Evolutionary conservation across 306 rosid species (phyloP), one percentile per base, ranked within the genome.

Genomic region (Fragaria ananassa): DNA sequence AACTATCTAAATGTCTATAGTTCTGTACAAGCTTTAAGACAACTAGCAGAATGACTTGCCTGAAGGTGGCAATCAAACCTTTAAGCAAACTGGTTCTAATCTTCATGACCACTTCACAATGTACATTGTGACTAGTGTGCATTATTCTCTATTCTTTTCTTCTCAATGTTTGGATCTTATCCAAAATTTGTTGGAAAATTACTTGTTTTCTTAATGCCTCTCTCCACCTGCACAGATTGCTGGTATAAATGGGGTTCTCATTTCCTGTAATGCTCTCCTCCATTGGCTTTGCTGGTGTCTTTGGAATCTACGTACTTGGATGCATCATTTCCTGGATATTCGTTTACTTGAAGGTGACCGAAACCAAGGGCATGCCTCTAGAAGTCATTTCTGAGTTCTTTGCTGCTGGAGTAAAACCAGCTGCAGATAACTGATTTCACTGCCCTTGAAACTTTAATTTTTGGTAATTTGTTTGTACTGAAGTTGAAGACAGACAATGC

Each of bases 281-380:
- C 68, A 79, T 91, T 0, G 92, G 96, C 60, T 90, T 86, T 5
- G 46, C 81, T 0, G 91, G 97, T 15, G 82, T 91, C 60, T 87
- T 91, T 39, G 67, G 84, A 34, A 44, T 91, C 74, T 91, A 86
- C 42, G 89, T 79, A 15, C 70, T 19, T 34, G 91, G 88, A 58
- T 86, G 91, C 88, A 69, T 83, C 77, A 68, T 87, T 53, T 77
- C 97, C 6, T 89, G 86, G 91, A 74, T 87, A 71, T 91, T 91
- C 74, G 92, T 91, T 6, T 86, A 70, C 85, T 75, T 86, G 68
- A 91, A 89, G 76, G 92, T 87, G 50, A 92, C 97, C 29, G 93
- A 91, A 79, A 89, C 93, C 2, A 91, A 89, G 83, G 96, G 92
- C 75, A 91, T 91, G 97, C 92, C 93, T 76, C 76, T 87, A 27